Conservation (phyloP, 495 filamentous ascomycete genomes). For the Podospora pseudoanserina region DNA sequence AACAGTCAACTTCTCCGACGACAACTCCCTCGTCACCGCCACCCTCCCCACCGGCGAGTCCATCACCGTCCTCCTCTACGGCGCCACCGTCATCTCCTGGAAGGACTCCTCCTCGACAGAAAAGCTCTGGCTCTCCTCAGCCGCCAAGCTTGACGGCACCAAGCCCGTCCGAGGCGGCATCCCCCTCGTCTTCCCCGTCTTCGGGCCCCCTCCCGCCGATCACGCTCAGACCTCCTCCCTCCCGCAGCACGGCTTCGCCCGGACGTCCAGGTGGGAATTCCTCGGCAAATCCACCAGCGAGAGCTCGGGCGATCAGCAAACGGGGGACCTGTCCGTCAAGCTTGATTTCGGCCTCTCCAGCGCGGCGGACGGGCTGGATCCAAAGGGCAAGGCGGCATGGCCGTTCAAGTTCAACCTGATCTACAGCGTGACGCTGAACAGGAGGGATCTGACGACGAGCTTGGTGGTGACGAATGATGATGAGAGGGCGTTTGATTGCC, state of each 20-base stretch:
- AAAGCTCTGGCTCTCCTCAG: slow-evolving; percentile 82
- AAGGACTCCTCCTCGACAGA: slow-evolving; percentile 75
- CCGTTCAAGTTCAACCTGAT: slow-evolving; percentile 82
- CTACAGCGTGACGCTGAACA: slow-evolving; percentile 82
- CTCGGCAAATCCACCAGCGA: slow-evolving; percentile 67
- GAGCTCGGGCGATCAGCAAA: slow-evolving; percentile 29
- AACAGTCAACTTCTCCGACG: slow-evolving; percentile 61
- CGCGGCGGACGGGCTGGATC: slow-evolving; percentile 57
- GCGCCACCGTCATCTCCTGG: slow-evolving; percentile 92
- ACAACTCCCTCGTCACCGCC: slow-evolving; percentile 64
- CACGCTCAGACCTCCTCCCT: slow-evolving; percentile 68
- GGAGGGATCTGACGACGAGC: slow-evolving; percentile 70
- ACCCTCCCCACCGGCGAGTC: slow-evolving; percentile 80
- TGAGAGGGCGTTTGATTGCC: slow-evolving; percentile 76
- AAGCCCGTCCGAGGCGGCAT: slow-evolving; percentile 72
- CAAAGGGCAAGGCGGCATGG: slow-evolving; percentile 64
- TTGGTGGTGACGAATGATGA: slow-evolving; percentile 87
- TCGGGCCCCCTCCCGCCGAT: slow-evolving; percentile 68
- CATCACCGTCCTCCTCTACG: slow-evolving; percentile 79
- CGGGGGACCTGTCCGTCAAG: slow-evolving; percentile 67
- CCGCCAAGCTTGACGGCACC: slow-evolving; percentile 59
- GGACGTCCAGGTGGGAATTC: slow-evolving; percentile 75
- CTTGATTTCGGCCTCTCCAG: slow-evolving; percentile 86
- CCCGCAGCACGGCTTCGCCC: slow-evolving; percentile 94
- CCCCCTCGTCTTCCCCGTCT: slow-evolving; percentile 94